Percentiles rank a stretch among this genome's conserved stretches.
phyloP scores from a whole-genome alignment of 768 basidiomycete genomes.

The Collybiopsis confluens region DNA sequence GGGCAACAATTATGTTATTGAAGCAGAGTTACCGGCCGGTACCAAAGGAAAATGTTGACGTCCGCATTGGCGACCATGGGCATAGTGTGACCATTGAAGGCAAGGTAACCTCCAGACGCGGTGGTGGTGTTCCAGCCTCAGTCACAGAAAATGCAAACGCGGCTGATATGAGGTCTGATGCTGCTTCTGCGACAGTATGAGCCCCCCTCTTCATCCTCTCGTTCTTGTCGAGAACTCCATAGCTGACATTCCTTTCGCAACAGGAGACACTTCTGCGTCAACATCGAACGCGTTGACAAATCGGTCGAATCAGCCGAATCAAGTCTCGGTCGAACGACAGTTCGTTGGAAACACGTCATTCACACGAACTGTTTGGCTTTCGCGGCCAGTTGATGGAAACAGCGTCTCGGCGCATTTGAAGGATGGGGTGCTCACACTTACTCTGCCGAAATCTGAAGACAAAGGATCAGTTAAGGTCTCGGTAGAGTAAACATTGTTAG shows the following conservation, averaged over 20 bases:
- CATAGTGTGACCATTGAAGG: slow-evolving; percentile 73
- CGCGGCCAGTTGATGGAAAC: slow-evolving; percentile 53
- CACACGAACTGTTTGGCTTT: slow-evolving; percentile 69
- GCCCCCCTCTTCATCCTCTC: background rate
- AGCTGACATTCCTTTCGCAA: background rate
- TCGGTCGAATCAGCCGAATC: slow-evolving; percentile 29
- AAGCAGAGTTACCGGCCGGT: slow-evolving; percentile 79
- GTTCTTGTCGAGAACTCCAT: no score
- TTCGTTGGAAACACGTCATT: slow-evolving; percentile 54
- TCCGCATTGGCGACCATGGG: slow-evolving; percentile 67
- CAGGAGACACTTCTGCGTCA: background rate
- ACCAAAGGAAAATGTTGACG: slow-evolving; percentile 70
- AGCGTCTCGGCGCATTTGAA: slow-evolving; percentile 60
- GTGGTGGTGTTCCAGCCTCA: slow-evolving; percentile 17
- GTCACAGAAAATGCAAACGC: slow-evolving; percentile 17
- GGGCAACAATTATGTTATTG: slow-evolving; percentile 59
- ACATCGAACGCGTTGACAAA: slow-evolving; percentile 14
- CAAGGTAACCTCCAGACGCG: slow-evolving; percentile 33
- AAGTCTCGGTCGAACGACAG: slow-evolving; percentile 57
- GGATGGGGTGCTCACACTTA: slow-evolving; percentile 67
- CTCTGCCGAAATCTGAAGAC: slow-evolving; percentile 58
- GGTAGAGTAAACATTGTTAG: slow-evolving; percentile 7
- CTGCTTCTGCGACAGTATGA: slow-evolving; percentile 24
- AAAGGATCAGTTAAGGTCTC: slow-evolving; percentile 24
- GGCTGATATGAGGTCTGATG: background rate